Evolutionary conservation across 352 stramenopile genomes (phyloP).

Genomic region (Globisporangium yorkense): DNA sequence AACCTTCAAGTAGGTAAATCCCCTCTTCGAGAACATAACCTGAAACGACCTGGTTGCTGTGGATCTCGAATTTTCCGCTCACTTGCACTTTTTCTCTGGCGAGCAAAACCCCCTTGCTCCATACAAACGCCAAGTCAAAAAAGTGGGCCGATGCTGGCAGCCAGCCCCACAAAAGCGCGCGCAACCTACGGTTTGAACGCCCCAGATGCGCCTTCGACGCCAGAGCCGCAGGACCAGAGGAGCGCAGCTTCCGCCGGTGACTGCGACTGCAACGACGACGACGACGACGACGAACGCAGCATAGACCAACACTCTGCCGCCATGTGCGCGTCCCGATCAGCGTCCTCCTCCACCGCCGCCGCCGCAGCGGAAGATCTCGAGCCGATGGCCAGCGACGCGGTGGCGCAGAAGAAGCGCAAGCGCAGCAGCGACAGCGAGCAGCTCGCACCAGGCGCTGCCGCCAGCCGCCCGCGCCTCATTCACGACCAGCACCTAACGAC

Average conservation of each 20-base stretch:
- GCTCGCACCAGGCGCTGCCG: not conserved
- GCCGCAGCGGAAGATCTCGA: not conserved
- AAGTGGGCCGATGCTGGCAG: not conserved
- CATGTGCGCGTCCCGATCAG: not conserved
- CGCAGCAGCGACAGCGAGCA: not conserved
- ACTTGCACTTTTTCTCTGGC: not conserved
- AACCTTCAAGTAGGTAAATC: too few relatives aligned
- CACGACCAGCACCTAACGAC: slow-evolving; percentile 18
- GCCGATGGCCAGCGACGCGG: not conserved
- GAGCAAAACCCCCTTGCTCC: not conserved
- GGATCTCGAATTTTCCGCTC: slow-evolving; percentile 12
- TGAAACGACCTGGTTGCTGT: not conserved
- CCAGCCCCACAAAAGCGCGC: slow-evolving; percentile 8
- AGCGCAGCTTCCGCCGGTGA: too few relatives aligned
- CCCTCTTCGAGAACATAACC: not conserved
- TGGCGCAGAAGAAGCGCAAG: not conserved
- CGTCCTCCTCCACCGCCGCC: too few relatives aligned
- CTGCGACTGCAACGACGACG: too few relatives aligned
- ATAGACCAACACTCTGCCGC: not conserved
- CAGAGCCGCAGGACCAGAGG: too few relatives aligned
- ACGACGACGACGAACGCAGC: not conserved
- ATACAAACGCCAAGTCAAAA: slow-evolving; percentile 13
- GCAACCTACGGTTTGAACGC: slow-evolving; percentile 4
- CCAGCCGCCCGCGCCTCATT: not conserved
- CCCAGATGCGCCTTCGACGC: not conserved